A percentile compares a stretch with the other conserved stretches of the same genome.
These are phyloP conservation scores for Hypoxylon crocopeplum DNA, from an alignment of 495 filamentous ascomycete species.

Conservation along the genomic window DNA sequence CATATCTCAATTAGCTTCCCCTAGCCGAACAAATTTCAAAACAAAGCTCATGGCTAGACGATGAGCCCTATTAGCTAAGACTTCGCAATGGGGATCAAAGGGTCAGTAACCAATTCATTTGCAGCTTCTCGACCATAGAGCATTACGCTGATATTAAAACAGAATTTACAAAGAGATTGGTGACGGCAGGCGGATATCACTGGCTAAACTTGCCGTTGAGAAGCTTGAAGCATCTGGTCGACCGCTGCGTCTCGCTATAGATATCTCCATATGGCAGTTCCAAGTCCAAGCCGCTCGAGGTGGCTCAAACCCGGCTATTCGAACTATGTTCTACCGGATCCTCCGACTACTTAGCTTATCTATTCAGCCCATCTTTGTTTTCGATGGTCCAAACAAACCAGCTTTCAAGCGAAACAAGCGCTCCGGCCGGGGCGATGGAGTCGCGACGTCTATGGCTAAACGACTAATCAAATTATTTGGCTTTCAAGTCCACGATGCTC, in stretches of 20 bases:
- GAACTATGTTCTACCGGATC: constrained; percentile 92
- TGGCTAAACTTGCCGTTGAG: constrained; percentile 81
- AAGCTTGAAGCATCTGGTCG: constrained; percentile 72
- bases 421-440: constrained; percentile 54
- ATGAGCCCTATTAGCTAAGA: background rate
- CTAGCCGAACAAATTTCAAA: background rate
- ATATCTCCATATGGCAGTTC: constrained; percentile 97
- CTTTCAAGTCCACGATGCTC: constrained; percentile 84
- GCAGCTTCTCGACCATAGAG: background rate
- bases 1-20: background rate
- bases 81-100: constrained; percentile 66
- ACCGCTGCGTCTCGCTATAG: constrained; percentile 87
- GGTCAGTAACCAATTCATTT: constrained; percentile 45
- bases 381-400: constrained; percentile 91
- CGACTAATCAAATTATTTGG: constrained; percentile 84
- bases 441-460: constrained; percentile 70
- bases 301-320: constrained; percentile 87
- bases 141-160: constrained; percentile 29
- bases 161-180: constrained; percentile 93
- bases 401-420: constrained; percentile 86
- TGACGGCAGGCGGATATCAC: constrained; percentile 75
- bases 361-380: constrained; percentile 92
- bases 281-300: constrained; percentile 87
- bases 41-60: constrained; percentile 8
- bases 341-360: constrained; percentile 79